Evolutionary conservation across 345 rosid species (phyloP).

Genomic region (Eucalyptus cloeziana): DNA sequence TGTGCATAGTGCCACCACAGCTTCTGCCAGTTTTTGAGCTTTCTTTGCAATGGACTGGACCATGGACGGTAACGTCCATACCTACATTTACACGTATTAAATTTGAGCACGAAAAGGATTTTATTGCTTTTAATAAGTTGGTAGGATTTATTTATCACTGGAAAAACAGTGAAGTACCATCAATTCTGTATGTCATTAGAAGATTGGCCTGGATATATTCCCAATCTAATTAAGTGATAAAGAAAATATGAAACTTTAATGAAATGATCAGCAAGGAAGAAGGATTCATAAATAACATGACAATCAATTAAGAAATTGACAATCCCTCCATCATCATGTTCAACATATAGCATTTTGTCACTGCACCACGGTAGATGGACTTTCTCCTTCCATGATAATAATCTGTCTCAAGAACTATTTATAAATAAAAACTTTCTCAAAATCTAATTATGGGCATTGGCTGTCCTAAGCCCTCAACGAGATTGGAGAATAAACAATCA

Average conservation of each 20-base stretch:
- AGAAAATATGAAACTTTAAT: not conserved
- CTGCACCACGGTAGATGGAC: not conserved
- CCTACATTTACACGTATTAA: conserved; percentile 18
- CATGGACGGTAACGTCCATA: conserved; percentile 90
- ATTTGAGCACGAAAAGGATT: not conserved
- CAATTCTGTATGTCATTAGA: not conserved
- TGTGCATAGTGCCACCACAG: conserved; percentile 93
- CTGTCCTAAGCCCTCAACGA: not conserved
- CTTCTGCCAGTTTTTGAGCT: conserved; percentile 63
- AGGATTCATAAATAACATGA: not conserved
- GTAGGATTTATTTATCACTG: not conserved
- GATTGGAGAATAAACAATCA: not conserved
- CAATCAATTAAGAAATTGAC: not conserved
- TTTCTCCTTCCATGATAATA: not conserved
- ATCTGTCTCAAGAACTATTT: not conserved
- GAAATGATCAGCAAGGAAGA: not conserved
- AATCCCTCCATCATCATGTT: not conserved
- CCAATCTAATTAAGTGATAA: not conserved
- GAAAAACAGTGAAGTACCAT: not conserved
- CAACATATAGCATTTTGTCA: not conserved
- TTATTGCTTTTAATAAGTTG: not conserved
- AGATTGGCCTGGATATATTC: not conserved
- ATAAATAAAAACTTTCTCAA: not conserved
- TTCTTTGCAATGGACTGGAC: conserved; percentile 37
- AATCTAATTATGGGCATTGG: not conserved